Base-by-base conservation (phyloP, 2,329 filamentous ascomycete species). In the Phyllosticta capitalensis region DNA sequence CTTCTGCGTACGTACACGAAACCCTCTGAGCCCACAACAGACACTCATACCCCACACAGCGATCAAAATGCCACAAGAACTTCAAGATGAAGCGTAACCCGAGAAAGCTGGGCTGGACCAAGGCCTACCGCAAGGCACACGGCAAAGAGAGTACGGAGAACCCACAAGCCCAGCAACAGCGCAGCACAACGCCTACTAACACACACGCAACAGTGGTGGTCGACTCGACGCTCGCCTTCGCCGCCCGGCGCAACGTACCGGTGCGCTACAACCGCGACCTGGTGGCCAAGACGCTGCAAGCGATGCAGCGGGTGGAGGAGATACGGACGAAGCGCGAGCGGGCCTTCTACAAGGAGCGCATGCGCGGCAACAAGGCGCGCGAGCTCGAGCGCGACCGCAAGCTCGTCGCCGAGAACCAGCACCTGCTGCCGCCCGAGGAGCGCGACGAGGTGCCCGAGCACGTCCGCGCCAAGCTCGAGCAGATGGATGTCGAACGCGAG, bases 81-180 rank as follows among this genome's bases (percentile, higher is more conserved):
- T 95, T 95, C 84, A 94, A 95, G 78, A 95, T 95, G 90, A 96
- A 96, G 88, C 87, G 94, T 66, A 96, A 97, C 78, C 92, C 92
- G 38, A 86, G 92, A 73, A 96, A 96, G 54, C 84, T 97, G 67
- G 94, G 91, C 76, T 96, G 92, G 94, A 96, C 92, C 63, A 96
- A 96, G 81, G 86, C 90, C 56, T 92, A 92, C 82, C 88, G 91
- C 70, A 87, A 87, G 72, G 84, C 87, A 19, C 87, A 88, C 61
- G 90, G 90, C 78, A 95, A 91, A 79, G 82, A 85, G 72, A 85
- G 62, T 59, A 59, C 56, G 28, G 45, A 22, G 6, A 21, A 3
- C 14, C 24, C 9, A 14, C 19, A 19, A 52, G 28, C n/a, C 24
- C 24, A 7, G 9, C 71, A 69, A 67, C 68, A 67, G 54, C 68